Percentiles rank a stretch among this genome's conserved stretches.
phyloP scores from a whole-genome alignment of 2,329 filamentous ascomycete species.

The Apiospora hydei region DNA sequence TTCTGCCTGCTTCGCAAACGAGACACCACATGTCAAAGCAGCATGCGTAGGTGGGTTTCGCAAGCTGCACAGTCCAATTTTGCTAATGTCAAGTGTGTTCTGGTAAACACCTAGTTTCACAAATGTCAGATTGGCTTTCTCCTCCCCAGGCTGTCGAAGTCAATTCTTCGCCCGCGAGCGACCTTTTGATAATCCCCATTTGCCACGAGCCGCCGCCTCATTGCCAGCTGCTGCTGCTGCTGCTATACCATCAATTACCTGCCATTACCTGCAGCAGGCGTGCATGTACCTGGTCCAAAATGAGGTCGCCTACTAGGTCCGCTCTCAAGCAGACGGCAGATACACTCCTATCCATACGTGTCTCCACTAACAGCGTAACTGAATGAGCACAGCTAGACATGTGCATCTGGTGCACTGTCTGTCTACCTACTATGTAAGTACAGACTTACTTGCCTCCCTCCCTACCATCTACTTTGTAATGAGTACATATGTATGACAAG shows the following conservation, averaged over 20 bases:
- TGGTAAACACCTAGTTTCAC: constrained; percentile 3
- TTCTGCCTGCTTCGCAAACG: neutral
- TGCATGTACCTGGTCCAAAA: neutral
- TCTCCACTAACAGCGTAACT: constrained; percentile 12
- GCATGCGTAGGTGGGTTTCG: neutral
- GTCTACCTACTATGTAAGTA: neutral
- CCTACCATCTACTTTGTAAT: neutral
- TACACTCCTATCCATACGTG: neutral
- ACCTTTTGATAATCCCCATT: neutral
- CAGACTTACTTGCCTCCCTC: neutral
- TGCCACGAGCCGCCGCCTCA: neutral
- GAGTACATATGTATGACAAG: neutral
- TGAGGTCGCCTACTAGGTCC: neutral
- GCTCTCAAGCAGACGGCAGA: neutral
- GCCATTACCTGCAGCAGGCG: neutral
- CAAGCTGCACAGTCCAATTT: neutral
- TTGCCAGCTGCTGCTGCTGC: neutral
- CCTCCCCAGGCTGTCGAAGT: neutral
- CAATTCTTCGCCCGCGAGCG: neutral
- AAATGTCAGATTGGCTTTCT: neutral
- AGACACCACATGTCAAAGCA: neutral
- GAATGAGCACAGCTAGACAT: constrained; percentile 1
- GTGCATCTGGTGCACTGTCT: constrained; percentile 2
- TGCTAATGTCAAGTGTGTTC: neutral
- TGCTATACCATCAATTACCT: neutral